Evolutionary conservation across 345 rosid species (phyloP).

Genomic region (Syzygium aqueum): DNA sequence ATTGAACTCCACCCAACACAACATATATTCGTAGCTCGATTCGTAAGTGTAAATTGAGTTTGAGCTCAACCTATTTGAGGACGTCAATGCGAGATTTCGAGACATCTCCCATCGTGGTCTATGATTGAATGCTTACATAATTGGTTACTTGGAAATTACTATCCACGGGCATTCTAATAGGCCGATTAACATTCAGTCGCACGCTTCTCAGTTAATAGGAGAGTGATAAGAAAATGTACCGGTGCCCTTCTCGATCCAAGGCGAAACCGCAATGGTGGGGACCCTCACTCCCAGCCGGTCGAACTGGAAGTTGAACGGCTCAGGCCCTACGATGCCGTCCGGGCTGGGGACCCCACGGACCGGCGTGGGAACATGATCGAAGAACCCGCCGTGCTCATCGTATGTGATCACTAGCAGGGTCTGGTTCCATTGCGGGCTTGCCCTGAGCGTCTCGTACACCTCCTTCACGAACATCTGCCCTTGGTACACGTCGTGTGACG

Average conservation of each 20-base stretch:
- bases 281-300: slow-evolving; percentile 76
- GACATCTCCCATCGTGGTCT: neutral
- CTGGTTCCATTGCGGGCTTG: slow-evolving; percentile 89
- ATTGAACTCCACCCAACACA: neutral
- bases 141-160: neutral
- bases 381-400: slow-evolving; percentile 91
- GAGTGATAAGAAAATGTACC: slow-evolving; percentile 16
- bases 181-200: neutral
- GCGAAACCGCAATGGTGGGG: slow-evolving; percentile 68
- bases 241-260: slow-evolving; percentile 82
- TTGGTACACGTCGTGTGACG: slow-evolving; percentile 84
- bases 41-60: neutral
- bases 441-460: slow-evolving; percentile 82
- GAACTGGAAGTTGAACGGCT: slow-evolving; percentile 58
- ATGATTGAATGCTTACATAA: neutral
- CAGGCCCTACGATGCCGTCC: slow-evolving; percentile 70
- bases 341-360: slow-evolving; percentile 78
- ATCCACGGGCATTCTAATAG: neutral
- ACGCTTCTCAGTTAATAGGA: neutral
- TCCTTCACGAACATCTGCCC: slow-evolving; percentile 84
- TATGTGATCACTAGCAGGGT: slow-evolving; percentile 75
- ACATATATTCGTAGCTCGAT: neutral
- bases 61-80: neutral
- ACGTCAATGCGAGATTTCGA: neutral
- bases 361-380: slow-evolving; percentile 82